Conservation (phyloP, 2,329 filamentous ascomycete species). For the Phialophora chinensis region DNA sequence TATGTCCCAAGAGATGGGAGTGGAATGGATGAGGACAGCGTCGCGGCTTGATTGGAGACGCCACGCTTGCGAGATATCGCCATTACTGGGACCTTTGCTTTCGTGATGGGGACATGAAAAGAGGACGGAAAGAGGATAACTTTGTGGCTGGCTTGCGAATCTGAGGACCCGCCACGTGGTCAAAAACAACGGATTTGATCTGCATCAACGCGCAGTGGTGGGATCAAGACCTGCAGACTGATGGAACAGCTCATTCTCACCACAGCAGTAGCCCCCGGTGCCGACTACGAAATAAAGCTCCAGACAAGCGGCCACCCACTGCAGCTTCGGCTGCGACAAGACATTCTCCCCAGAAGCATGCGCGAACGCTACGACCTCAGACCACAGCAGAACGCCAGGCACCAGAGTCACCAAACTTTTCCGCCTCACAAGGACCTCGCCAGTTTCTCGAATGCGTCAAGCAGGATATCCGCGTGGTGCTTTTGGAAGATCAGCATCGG, state of each 20-base stretch:
- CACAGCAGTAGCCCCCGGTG: neutral
- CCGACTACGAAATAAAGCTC: neutral
- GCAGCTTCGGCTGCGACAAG: neutral
- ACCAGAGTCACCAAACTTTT: slow-evolving; percentile 16
- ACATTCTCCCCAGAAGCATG: neutral
- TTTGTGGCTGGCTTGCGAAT: neutral
- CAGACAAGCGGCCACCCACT: neutral
- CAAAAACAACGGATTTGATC: neutral
- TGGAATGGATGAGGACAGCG: slow-evolving; percentile 54
- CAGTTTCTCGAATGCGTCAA: slow-evolving; percentile 79
- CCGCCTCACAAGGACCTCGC: slow-evolving; percentile 50
- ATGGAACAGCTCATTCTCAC: neutral
- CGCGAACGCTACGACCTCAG: slow-evolving; percentile 10
- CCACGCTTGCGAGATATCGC: neutral
- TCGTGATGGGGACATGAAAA: neutral
- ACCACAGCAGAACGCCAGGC: neutral
- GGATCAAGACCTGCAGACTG: neutral
- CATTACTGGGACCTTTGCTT: neutral
- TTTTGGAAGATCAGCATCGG: slow-evolving; percentile 94
- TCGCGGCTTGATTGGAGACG: slow-evolving; percentile 25
- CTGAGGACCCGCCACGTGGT: neutral
- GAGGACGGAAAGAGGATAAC: neutral
- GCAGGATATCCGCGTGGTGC: slow-evolving; percentile 81
- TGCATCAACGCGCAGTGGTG: neutral
- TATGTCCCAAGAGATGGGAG: slow-evolving; percentile 63